Base-by-base conservation (phyloP, 768 basidiomycete species). In the Antrodiella citrinella region DNA sequence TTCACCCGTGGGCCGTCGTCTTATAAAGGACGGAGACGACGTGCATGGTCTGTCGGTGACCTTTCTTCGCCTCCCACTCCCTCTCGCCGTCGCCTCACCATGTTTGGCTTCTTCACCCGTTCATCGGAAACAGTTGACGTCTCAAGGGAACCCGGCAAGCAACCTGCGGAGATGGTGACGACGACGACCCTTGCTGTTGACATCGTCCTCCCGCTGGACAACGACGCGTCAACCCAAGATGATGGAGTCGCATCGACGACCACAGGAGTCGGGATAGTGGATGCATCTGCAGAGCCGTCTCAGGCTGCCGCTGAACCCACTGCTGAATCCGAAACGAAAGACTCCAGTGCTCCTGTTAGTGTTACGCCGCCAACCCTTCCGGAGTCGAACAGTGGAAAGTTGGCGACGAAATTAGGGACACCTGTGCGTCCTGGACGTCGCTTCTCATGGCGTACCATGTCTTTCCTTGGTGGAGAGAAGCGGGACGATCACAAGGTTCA, bases 401-500 rank as follows among this genome's bases (percentile, higher is more conserved):
- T n/a, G n/a, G n/a, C n/a, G n/a, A n/a, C n/a, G n/a, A n/a, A n/a
- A n/a, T n/a, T n/a, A n/a, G 42, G 19, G 42, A 21, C 45, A 22
- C 18, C 38, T 35, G 20, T 18, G 39, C 15, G 46, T 35, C 13
- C 46, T 51, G 9, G 35, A 3, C 54, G 51, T n/a, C 51, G 54
- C 5, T 51, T 55, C 44, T 55, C 54, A 15, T 55, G 47, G 47
- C 54, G 51, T 18, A 40, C 50, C 10, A n/a, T n/a, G n/a, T 21
- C 51, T 5, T 51, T 55, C 51, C 18, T 55, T 42, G 51, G 48
- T 38, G 50, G 54, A 25, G 18, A 22, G 3, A n/a, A 49, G 23
- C 41, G 26, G 3, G 45, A 65, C 2, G 63, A 65, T 13, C 64
- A 67, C 45, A 72, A 70, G 52, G 62, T 64, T 18, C 48, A 57